Base-by-base conservation (phyloP, 768 basidiomycete species). In the Guyanaporus albipodus region DNA sequence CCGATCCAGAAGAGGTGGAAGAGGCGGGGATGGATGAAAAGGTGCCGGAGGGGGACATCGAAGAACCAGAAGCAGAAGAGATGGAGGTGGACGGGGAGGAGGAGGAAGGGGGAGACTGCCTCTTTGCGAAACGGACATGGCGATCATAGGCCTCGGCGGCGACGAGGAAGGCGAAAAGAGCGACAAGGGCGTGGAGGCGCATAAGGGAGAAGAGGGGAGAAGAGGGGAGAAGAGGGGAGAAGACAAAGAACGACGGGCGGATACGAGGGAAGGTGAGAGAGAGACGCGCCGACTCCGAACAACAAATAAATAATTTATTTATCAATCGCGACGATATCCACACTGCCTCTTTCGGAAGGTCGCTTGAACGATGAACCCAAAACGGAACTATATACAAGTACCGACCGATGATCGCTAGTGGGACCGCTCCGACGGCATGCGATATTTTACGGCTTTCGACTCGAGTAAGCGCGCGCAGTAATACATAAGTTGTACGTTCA, bases 151-250 rank as follows among this genome's bases (percentile, higher is more conserved):
- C 77, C 53, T 69, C 61, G 47, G 62, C 68, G 24, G 59, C 56
- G 37, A 62, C 54, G 53, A 77, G 53, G 45, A 75, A 52, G 28
- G 70, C 61, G 32, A 78, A 75, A 65, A 82, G 64, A 65, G 73
- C 58, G 62, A 71, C 58, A 35, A 78, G 54, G 52, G 68, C 53
- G 52, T 65, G 64, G 51, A 76, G 56, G 61, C 70, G 75, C 78
- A 81, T 80, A n/a, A n/a, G n/a, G n/a, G n/a, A n/a, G 49, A 44
- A 39, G 28, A 8, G n/a, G n/a, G 12, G 15, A 18, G 8, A 21
- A 8, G 15, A 22, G 18, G 4, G 26, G 12, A 28, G n/a, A 19
- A 27, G 12, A 24, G 39, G 32, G 45, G 21, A 17, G 15, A 14
- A 22, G 22, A 39, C 38, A 46, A 62, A 44, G 49, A 52, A 21